A percentile compares a stretch with the other conserved stretches of the same genome.
Conservation (phyloP, 139 green algal genomes). For the Parachlorella kessleri region DNA sequence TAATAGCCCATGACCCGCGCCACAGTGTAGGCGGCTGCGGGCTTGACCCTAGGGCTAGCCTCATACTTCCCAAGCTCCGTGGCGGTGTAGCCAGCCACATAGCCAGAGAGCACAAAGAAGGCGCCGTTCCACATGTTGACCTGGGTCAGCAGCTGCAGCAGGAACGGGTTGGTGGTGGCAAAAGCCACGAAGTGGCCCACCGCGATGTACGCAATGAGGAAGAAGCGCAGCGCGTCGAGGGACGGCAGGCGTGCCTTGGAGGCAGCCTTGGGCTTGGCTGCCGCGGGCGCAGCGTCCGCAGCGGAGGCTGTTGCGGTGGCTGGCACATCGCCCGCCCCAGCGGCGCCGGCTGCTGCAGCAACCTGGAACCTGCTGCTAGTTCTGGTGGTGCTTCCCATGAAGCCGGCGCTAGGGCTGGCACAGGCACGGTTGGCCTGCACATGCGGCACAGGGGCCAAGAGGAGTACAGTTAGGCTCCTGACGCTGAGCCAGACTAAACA, state of each 20-base stretch:
- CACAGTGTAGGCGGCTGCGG: conserved; percentile 15
- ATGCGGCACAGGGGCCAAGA: not conserved
- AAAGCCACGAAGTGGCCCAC: conserved; percentile 35
- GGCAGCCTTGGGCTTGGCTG: not conserved
- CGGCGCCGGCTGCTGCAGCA: not conserved
- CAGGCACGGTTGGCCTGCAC: not conserved
- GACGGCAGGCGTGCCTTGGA: conserved; percentile 32
- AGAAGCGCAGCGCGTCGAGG: conserved; percentile 32
- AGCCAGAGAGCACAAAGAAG: conserved; percentile 33
- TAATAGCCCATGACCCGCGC: conserved; percentile 22
- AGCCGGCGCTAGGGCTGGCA: not conserved
- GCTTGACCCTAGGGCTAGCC: conserved; percentile 23
- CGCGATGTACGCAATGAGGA: conserved; percentile 34
- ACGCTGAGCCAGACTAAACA: no score
- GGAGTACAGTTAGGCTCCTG: no score
- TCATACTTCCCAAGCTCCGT: conserved; percentile 34
- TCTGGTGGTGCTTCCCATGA: no score
- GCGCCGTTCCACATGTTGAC: not conserved
- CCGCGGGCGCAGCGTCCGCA: not conserved
- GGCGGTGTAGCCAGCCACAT: conserved; percentile 32
- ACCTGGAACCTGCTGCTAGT: no score
- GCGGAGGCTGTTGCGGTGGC: not conserved
- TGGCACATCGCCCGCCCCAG: not conserved
- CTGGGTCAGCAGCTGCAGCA: conserved; percentile 25
- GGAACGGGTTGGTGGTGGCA: conserved; percentile 23